These are phyloP conservation scores for Tolypocladium amazonense DNA, from an alignment of 2,329 filamentous ascomycete species.

Conservation along the genomic window DNA sequence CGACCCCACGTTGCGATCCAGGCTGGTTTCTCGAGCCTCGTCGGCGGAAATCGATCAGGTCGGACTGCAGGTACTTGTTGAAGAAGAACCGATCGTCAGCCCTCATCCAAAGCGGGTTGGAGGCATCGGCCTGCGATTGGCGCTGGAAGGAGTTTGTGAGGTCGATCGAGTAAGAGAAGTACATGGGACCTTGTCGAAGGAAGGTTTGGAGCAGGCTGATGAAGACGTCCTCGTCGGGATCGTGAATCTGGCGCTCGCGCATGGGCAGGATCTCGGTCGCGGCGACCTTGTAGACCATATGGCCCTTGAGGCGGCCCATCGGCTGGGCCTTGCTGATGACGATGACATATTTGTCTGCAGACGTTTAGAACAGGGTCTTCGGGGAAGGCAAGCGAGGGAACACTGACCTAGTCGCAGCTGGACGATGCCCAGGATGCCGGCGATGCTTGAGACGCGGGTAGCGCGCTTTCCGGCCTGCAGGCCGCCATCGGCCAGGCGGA, in stretches of 20 bases:
- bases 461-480: conserved; percentile 63
- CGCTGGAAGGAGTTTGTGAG: conserved; percentile 95
- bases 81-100: conserved; percentile 98
- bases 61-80: conserved; percentile 87
- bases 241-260: conserved; percentile 82
- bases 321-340: conserved; percentile 90
- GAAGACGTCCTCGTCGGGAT: conserved; percentile 90
- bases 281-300: conserved; percentile 91
- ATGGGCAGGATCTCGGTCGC: conserved; percentile 89
- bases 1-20: conserved; percentile 63
- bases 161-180: conserved; percentile 96
- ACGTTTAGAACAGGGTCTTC: not conserved
- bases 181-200: conserved; percentile 79
- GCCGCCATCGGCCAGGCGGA: conserved; percentile 73
- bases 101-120: conserved; percentile 74
- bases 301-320: conserved; percentile 82
- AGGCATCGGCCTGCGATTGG: conserved; percentile 65
- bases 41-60: conserved; percentile 80
- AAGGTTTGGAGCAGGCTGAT: conserved; percentile 70
- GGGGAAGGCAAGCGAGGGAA: not conserved
- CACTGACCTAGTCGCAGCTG: conserved; percentile 76
- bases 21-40: conserved; percentile 50
- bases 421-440: conserved; percentile 89
- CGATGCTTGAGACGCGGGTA: conserved; percentile 74
- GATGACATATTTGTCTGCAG: conserved; percentile 82